Evolutionary conservation across 495 filamentous ascomycete genomes (phyloP).

Genomic region (Articulospora tetracladia): DNA sequence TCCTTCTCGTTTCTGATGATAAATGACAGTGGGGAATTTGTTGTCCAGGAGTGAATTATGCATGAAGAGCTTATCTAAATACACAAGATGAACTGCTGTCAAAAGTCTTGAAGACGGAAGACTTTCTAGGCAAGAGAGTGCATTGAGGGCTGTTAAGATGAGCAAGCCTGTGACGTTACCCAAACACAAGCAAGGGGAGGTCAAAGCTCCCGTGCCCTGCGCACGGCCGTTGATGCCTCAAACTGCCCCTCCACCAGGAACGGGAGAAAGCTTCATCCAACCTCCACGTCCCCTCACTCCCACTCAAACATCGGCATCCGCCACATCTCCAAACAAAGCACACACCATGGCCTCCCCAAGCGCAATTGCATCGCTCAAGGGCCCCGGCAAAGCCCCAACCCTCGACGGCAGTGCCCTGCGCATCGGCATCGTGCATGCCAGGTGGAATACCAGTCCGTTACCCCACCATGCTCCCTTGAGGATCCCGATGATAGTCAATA

Average conservation of each 20-base stretch:
- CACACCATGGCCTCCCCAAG: background rate
- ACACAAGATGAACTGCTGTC: too few relatives aligned
- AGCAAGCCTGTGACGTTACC: conserved; percentile 13
- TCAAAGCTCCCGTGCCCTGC: background rate
- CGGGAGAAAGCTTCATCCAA: conserved; percentile 11
- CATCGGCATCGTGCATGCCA: conserved; percentile 90
- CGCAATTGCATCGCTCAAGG: conserved; percentile 42
- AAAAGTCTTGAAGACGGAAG: too few relatives aligned
- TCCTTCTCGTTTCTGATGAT: too few relatives aligned
- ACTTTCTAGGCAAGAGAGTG: background rate
- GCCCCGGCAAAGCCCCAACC: conserved; percentile 48
- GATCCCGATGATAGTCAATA: background rate
- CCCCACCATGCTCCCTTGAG: background rate
- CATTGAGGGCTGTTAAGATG: background rate
- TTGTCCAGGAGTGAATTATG: too few relatives aligned
- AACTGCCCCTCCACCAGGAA: conserved; percentile 8
- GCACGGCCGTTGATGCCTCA: background rate
- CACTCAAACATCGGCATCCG: background rate
- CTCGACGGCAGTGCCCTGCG: conserved; percentile 74
- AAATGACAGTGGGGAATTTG: too few relatives aligned
- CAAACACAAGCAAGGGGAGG: conserved; percentile 11
- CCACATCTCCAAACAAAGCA: background rate
- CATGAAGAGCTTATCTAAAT: too few relatives aligned
- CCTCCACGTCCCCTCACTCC: background rate
- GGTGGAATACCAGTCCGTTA: conserved; percentile 68